Percentiles rank a stretch among this genome's conserved stretches.
Conservation (phyloP, 163 green algal species). For the Chlamydomonas reinhardtii region DNA sequence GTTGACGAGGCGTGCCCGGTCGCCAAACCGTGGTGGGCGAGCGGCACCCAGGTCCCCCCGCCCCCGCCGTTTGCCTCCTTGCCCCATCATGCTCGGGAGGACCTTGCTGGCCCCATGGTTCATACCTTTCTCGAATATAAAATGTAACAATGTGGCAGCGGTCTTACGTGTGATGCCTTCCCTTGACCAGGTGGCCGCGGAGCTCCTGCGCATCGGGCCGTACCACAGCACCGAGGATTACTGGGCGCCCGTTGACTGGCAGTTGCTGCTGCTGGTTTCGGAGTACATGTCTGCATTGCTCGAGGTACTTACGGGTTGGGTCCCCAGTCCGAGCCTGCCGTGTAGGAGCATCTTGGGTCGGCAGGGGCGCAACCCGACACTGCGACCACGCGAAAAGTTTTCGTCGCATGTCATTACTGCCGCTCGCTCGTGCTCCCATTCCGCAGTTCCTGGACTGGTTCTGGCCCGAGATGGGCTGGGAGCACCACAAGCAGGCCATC, state of each 20-base stretch:
- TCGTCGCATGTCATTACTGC: neutral
- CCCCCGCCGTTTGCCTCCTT: too few relatives aligned
- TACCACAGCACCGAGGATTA: slow-evolving; percentile 29
- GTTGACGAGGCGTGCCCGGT: neutral
- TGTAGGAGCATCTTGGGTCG: too few relatives aligned
- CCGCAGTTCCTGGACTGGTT: slow-evolving; percentile 47
- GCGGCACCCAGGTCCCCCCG: too few relatives aligned
- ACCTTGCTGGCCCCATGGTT: too few relatives aligned
- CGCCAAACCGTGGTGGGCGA: neutral
- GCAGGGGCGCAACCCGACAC: too few relatives aligned
- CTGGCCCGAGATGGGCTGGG: slow-evolving; percentile 40
- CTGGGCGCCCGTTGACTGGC: slow-evolving; percentile 43
- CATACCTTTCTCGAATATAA: too few relatives aligned
- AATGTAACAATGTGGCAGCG: neutral
- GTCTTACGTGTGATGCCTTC: neutral
- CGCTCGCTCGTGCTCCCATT: neutral
- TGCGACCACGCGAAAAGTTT: too few relatives aligned
- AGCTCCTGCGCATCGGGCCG: slow-evolving; percentile 32
- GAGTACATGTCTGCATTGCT: slow-evolving; percentile 44
- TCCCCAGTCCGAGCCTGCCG: too few relatives aligned
- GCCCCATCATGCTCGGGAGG: too few relatives aligned
- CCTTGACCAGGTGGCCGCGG: slow-evolving; percentile 22
- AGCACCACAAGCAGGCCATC: slow-evolving; percentile 50
- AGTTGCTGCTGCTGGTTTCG: slow-evolving; percentile 42
- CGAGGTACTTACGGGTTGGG: neutral